Evolutionary conservation across 441 rosid species (phyloP).

Genomic region (Gossypium davidsonii): DNA sequence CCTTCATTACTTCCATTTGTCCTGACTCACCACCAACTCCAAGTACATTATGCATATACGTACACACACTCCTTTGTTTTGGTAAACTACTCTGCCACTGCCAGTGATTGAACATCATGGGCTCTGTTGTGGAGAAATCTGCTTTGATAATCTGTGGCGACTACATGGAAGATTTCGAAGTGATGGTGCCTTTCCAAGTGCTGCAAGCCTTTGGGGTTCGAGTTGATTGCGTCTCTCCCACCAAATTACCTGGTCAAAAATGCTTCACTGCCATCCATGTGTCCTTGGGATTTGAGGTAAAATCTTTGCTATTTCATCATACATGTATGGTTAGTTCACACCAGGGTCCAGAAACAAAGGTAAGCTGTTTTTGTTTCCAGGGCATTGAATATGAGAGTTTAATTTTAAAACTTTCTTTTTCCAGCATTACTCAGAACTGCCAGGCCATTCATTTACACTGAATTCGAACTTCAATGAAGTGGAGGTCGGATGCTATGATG

Average conservation of each 20-base stretch:
- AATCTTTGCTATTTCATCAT: constrained; percentile 1
- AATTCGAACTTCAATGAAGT: constrained; percentile 37
- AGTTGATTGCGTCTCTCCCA: constrained; percentile 41
- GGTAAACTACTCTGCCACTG: background rate
- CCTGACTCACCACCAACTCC: background rate
- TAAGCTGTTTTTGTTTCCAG: background rate
- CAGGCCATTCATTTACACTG: constrained; percentile 38
- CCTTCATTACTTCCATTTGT: background rate
- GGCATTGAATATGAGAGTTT: background rate
- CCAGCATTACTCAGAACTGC: constrained; percentile 42
- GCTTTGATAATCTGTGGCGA: constrained; percentile 42
- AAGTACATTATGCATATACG: background rate
- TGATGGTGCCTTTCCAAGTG: constrained; percentile 31
- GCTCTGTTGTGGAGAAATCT: constrained; percentile 26
- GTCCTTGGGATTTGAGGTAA: constrained; percentile 35
- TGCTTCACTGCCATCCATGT: constrained; percentile 44
- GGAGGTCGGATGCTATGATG: constrained; percentile 29
- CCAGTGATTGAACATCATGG: constrained; percentile 15
- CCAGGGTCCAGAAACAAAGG: background rate
- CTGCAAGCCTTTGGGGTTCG: constrained; percentile 37
- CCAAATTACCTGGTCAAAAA: constrained; percentile 33
- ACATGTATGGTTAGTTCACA: background rate
- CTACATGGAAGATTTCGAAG: constrained; percentile 45
- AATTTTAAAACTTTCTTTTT: background rate
- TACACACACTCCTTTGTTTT: background rate